Base-by-base conservation (phyloP, 345 rosid species). In the Gossypioides kirkii region DNA sequence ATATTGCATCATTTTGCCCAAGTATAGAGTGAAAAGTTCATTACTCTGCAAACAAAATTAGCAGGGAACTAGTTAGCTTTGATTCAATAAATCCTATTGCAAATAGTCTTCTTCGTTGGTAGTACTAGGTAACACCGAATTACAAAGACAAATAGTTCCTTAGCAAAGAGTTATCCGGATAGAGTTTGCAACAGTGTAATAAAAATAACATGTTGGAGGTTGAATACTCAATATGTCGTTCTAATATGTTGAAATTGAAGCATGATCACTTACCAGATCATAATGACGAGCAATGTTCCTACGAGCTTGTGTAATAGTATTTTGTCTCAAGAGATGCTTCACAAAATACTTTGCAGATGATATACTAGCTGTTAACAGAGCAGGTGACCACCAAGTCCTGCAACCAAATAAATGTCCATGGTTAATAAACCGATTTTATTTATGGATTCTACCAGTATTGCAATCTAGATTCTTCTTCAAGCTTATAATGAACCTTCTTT, bases 321-420 rank as follows among this genome's bases (percentile, higher is more conserved):
- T 94, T 71, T 82, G 87, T 72, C 98, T 86, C 9, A 86, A 84
- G 26, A 86, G 82, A 81, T 94, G 98, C 80, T 75, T 88, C 22
- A 86, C 64, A 79, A 90, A 94, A 61, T 86, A 32, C 38, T 32
- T 32, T 5, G 38, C 38, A 32, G 38, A 32, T 32, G 38, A 32
- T 32, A 32, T 32, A 86, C 76, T 77, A 3, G 97, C 94, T 8
- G 97, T 88, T 38, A 87, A 69, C 25, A 94, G 63, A 81, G 87
- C 55, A 26, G 97, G 98, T 20, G 93, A 90, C 98, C 97, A 91
- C 98, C 98, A 94, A 52, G 93, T 92, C 85, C 98, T 93, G 56
- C 45, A 22, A 49, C 17, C 66, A 70, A 63, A 9, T 32, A 0
- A 23, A 17, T 10, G 43, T 16, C 38, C 38, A 32, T 32, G 38